Percentiles rank a stretch among this genome's conserved stretches.
Evolutionary conservation across 345 rosid genomes (phyloP).

Genomic region (Salix dunnii): DNA sequence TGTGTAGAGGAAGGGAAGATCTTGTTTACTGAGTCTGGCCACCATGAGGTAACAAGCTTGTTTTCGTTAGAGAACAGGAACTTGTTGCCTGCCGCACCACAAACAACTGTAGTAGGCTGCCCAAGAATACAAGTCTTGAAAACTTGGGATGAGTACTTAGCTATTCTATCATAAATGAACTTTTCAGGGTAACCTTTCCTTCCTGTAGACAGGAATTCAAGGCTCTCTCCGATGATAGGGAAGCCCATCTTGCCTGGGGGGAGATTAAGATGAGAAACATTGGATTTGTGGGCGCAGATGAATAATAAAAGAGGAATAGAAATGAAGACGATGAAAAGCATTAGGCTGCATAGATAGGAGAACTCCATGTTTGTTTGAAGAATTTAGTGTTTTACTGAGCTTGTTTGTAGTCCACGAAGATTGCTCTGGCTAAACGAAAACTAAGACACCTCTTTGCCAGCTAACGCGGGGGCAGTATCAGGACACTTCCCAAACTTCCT

Average conservation of each 20-base stretch:
- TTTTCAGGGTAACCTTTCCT: constrained; percentile 23
- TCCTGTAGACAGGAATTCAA: constrained; percentile 10
- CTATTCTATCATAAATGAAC: constrained; percentile 15
- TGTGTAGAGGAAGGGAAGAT: constrained; percentile 17
- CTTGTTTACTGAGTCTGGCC: constrained; percentile 17
- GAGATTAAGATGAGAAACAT: neutral
- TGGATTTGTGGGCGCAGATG: too few species aligned
- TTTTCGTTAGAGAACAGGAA: constrained; percentile 25
- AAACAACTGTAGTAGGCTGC: neutral
- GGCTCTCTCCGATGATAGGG: constrained; percentile 19
- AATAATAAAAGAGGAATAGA: too few species aligned
- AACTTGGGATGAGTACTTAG: constrained; percentile 9
- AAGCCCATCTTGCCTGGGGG: constrained; percentile 22
- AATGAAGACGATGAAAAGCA: too few species aligned
- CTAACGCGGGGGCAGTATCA: too few species aligned
- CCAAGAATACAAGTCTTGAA: constrained; percentile 24
- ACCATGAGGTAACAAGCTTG: constrained; percentile 19
- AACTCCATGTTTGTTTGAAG: too few species aligned
- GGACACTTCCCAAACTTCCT: too few species aligned
- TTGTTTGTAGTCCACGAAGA: too few species aligned
- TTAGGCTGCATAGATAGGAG: too few species aligned
- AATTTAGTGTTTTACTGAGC: too few species aligned
- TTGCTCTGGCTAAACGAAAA: too few species aligned
- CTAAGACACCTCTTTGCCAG: too few species aligned
- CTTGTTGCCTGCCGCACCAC: constrained; percentile 25